phyloP scores from a whole-genome alignment of 768 basidiomycete species.

The Tulasnella sp. region DNA sequence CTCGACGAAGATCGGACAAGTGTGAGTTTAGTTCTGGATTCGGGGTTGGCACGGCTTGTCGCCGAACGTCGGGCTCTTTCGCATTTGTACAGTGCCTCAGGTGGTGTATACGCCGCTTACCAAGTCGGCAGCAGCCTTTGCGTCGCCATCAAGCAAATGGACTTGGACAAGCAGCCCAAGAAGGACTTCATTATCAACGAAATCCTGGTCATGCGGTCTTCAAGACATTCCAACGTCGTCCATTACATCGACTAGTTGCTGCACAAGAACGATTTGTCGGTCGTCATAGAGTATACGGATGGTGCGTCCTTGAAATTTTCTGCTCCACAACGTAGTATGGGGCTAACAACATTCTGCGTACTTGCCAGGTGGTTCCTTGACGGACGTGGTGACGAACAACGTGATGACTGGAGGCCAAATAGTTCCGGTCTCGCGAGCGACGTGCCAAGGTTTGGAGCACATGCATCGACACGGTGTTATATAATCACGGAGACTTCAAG shows the following conservation, averaged over 20 bases:
- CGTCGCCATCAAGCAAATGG: conserved; percentile 99
- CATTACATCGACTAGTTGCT: conserved; percentile 99
- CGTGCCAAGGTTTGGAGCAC: conserved; percentile 89
- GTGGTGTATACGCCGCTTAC: conserved; percentile 63
- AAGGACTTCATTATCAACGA: conserved; percentile 99
- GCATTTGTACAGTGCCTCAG: conserved; percentile 68
- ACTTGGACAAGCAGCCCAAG: conserved; percentile 98
- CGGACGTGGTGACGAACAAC: conserved; percentile 93
- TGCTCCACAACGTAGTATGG: too few species aligned
- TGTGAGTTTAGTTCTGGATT: conserved; percentile 51
- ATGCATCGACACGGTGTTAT: conserved; percentile 95
- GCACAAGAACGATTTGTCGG: conserved; percentile 49
- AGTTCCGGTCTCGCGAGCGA: too few species aligned
- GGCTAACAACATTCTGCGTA: neutral
- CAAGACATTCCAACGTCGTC: conserved; percentile 97
- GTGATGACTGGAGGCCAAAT: conserved; percentile 61
- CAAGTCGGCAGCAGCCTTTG: conserved; percentile 71
- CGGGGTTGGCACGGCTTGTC: too few species aligned
- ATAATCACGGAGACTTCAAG: conserved; percentile 99
- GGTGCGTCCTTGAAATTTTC: conserved; percentile 41
- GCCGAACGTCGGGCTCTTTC: neutral
- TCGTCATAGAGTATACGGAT: conserved; percentile 98
- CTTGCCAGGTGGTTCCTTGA: conserved; percentile 57
- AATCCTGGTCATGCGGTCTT: conserved; percentile 97
- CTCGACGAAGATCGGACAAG: conserved; percentile 96